Conservation (phyloP, 2,329 filamentous ascomycete genomes). For the Xylariales sp. region DNA sequence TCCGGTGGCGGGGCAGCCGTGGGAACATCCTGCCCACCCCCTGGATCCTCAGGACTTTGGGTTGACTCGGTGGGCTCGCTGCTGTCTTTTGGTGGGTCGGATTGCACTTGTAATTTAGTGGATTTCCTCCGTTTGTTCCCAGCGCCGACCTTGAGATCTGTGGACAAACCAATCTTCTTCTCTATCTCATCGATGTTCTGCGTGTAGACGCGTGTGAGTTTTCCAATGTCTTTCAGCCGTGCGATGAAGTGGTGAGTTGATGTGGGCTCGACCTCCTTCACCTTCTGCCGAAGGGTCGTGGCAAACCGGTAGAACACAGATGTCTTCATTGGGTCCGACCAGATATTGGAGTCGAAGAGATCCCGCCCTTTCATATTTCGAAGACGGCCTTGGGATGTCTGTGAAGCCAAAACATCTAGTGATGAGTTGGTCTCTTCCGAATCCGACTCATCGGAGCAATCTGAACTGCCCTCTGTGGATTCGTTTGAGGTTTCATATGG, state of each 20-base stretch:
- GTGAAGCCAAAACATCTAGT: conserved; percentile 34
- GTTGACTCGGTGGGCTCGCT: conserved; percentile 21
- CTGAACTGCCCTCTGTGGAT: conserved; percentile 32
- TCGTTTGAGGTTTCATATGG: conserved; percentile 34
- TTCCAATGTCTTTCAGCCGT: conserved; percentile 61
- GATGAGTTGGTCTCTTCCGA: conserved; percentile 38
- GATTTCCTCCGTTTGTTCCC: conserved; percentile 53
- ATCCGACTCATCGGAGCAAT: conserved; percentile 33
- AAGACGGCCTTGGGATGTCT: conserved; percentile 33
- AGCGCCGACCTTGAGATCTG: conserved; percentile 56
- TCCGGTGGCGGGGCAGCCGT: conserved; percentile 15
- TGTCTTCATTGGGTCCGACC: conserved; percentile 63
- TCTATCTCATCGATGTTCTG: conserved; percentile 75
- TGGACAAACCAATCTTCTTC: conserved; percentile 63
- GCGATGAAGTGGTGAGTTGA: conserved; percentile 66
- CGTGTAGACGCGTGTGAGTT: conserved; percentile 68
- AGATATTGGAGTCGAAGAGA: conserved; percentile 67
- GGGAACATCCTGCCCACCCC: conserved; percentile 12
- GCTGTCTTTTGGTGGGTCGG: conserved; percentile 22
- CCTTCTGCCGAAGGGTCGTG: conserved; percentile 61
- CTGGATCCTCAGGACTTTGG: conserved; percentile 11
- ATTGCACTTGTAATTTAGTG: no score
- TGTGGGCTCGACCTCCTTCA: conserved; percentile 59
- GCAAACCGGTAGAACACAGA: conserved; percentile 71
- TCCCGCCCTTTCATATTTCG: conserved; percentile 67